Base-by-base conservation (phyloP, 495 filamentous ascomycete genomes). In the Podospora bellae-mahoneyi region DNA sequence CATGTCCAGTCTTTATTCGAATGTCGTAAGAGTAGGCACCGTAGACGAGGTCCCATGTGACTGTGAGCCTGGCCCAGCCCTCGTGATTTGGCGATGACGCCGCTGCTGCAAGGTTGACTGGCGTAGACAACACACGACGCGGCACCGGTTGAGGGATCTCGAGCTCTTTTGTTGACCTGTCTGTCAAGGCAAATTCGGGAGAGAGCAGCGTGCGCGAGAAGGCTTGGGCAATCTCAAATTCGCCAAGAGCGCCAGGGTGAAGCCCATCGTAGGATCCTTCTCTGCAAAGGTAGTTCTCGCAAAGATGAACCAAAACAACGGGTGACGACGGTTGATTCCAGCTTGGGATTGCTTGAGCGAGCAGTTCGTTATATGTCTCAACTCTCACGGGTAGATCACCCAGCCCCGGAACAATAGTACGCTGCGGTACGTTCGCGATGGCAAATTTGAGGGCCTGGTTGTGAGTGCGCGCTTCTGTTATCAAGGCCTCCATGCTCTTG, bases 231-330 rank as follows among this genome's bases (percentile, higher is more conserved):
- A 78, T 62, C 48, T 77, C 60, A 63, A 71, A 78, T 32, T 80
- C 76, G 26, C 78, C 78, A 2, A 76, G 64, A 15, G 73, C 68
- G 32, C 77, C 77, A 18, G 78, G 78, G 28, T 80, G 78, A 18
- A 80, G 69, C n/a, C 78, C 78, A 62, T 80, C 78, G 60, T 78
- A 78, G 13, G 74, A 68, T 0, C 66, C 75, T 2, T 73, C 65
- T 32, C 66, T 66, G 74, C 76, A 71, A 2, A 71, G 66, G 55
- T 77, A 78, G 64, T 73, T 66, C 61, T 75, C 73, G 18, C 69
- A 68, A 19, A 79, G 69, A 6, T 66, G 55, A 28, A 76, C 75
- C 53, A 72, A 63, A 2, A 54, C 66, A 15, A 77, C 18, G n/a
- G 72, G 76, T 10, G 78, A 79, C n/a, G 16, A 27, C 5, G 26